phyloP scores from a whole-genome alignment of 106 monocot genomes.

The Allium cepa region DNA sequence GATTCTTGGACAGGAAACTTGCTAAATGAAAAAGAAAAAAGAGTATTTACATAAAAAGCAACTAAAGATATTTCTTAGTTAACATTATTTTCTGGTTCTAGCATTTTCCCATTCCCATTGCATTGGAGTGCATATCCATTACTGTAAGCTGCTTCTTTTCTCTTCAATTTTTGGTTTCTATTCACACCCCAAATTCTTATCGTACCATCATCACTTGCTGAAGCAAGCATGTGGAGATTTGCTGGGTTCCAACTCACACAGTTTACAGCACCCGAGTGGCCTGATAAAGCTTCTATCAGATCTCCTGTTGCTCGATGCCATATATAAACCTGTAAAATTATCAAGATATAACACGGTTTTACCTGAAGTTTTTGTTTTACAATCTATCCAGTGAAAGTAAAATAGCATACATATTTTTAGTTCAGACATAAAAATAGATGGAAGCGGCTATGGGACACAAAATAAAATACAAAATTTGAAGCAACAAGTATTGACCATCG shows the following conservation, averaged over 20 bases:
- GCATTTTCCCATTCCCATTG: slow-evolving; percentile 31
- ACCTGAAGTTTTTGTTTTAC: not conserved
- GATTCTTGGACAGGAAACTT: too few relatives aligned
- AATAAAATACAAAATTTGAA: not conserved
- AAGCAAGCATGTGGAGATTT: slow-evolving; percentile 58
- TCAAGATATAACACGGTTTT: not conserved
- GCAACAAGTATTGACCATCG: not conserved
- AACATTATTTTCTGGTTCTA: too few relatives aligned
- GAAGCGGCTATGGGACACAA: not conserved
- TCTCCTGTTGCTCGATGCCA: slow-evolving; percentile 47
- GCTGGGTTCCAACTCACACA: slow-evolving; percentile 65
- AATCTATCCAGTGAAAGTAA: not conserved
- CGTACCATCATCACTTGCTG: slow-evolving; percentile 55
- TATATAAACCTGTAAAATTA: slow-evolving; percentile 44
- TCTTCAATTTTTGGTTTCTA: slow-evolving; percentile 13
- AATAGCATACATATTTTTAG: not conserved
- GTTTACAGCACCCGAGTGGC: slow-evolving; percentile 54
- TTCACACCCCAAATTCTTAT: slow-evolving; percentile 46
- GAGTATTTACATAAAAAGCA: too few relatives aligned
- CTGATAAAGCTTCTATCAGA: slow-evolving; percentile 35
- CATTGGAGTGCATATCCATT: slow-evolving; percentile 26
- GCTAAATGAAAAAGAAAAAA: too few relatives aligned
- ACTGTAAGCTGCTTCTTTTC: slow-evolving; percentile 20
- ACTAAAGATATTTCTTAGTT: too few relatives aligned
- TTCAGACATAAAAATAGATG: not conserved